A percentile compares a stretch with the other conserved stretches of the same genome.
These are phyloP conservation scores for Clonostachys rosea DNA, from an alignment of 2,329 filamentous ascomycete genomes.

Conservation along the genomic window DNA sequence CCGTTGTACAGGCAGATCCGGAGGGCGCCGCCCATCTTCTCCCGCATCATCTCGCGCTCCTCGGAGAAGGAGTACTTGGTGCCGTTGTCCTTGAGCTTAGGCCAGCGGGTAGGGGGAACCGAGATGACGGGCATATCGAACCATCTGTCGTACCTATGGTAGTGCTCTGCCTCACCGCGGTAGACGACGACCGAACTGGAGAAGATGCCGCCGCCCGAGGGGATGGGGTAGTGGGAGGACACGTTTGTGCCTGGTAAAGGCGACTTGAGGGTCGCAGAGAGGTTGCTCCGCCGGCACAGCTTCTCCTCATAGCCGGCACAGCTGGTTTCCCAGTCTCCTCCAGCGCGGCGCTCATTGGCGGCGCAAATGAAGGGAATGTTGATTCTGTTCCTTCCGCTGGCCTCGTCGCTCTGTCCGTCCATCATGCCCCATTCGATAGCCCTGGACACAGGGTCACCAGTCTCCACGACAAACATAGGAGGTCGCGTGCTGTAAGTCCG, in stretches of 20 bases:
- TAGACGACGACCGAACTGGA: slow-evolving; percentile 70
- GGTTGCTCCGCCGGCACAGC: slow-evolving; percentile 68
- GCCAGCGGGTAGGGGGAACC: slow-evolving; percentile 66
- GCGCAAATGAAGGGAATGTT: slow-evolving; percentile 65
- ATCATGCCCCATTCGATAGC: slow-evolving; percentile 49
- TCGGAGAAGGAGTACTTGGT: slow-evolving; percentile 66
- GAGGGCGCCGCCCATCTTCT: slow-evolving; percentile 68
- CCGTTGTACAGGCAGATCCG: slow-evolving; percentile 61
- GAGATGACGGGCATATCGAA: slow-evolving; percentile 66
- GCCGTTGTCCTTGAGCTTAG: slow-evolving; percentile 66
- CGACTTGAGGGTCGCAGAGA: slow-evolving; percentile 63
- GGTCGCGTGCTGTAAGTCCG: slow-evolving; percentile 26
- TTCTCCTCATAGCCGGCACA: slow-evolving; percentile 53
- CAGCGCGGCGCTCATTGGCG: slow-evolving; percentile 71
- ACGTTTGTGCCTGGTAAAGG: slow-evolving; percentile 43
- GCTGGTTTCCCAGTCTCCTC: slow-evolving; percentile 75
- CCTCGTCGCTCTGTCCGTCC: slow-evolving; percentile 30
- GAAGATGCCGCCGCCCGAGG: slow-evolving; percentile 64
- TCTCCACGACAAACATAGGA: slow-evolving; percentile 44
- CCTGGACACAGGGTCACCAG: slow-evolving; percentile 54
- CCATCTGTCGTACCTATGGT: slow-evolving; percentile 52
- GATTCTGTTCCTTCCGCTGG: slow-evolving; percentile 20
- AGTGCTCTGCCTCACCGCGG: slow-evolving; percentile 63
- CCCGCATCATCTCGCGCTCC: slow-evolving; percentile 66
- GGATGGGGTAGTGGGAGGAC: slow-evolving; percentile 64